Conservation (phyloP, 2,329 filamentous ascomycete genomes). For the Delphinella strobiligena region DNA sequence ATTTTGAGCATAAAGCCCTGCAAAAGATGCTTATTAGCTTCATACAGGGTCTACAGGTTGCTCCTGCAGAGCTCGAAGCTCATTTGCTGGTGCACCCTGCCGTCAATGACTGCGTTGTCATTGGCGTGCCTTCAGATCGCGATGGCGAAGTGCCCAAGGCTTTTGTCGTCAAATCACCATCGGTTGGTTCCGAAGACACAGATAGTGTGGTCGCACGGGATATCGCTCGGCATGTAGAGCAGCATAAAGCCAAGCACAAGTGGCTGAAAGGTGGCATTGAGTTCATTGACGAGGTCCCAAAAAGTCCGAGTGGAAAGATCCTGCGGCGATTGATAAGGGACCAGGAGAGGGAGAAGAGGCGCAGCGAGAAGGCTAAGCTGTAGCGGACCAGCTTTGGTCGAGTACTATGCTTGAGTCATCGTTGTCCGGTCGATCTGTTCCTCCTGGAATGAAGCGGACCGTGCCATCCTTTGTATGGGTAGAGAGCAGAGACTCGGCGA, state of each 20-base stretch:
- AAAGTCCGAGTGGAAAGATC: slow-evolving; percentile 50
- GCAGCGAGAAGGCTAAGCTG: slow-evolving; percentile 10
- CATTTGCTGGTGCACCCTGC: slow-evolving; percentile 62
- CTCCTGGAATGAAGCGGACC: too few species aligned
- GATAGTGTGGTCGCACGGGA: slow-evolving; percentile 37
- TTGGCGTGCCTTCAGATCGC: slow-evolving; percentile 54
- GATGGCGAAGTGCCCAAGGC: slow-evolving; percentile 54
- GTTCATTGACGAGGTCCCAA: slow-evolving; percentile 39
- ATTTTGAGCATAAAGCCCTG: not conserved
- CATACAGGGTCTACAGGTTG: slow-evolving; percentile 56
- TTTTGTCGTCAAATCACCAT: slow-evolving; percentile 47
- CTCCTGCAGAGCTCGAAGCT: slow-evolving; percentile 71
- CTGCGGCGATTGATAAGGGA: slow-evolving; percentile 54
- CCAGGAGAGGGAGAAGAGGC: slow-evolving; percentile 52
- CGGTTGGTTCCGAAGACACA: slow-evolving; percentile 38
- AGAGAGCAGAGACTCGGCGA: too few species aligned
- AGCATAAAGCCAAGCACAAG: slow-evolving; percentile 50
- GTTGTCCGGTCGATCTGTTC: too few species aligned
- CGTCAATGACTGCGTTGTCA: slow-evolving; percentile 70
- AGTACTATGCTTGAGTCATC: too few species aligned
- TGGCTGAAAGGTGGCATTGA: slow-evolving; percentile 50
- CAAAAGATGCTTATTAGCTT: not conserved
- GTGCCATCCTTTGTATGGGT: too few species aligned
- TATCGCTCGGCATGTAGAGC: slow-evolving; percentile 47
- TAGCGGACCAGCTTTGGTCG: slow-evolving; percentile 1